phyloP scores from a whole-genome alignment of 2,329 filamentous ascomycete genomes.

The Cladosporium oxysporum region DNA sequence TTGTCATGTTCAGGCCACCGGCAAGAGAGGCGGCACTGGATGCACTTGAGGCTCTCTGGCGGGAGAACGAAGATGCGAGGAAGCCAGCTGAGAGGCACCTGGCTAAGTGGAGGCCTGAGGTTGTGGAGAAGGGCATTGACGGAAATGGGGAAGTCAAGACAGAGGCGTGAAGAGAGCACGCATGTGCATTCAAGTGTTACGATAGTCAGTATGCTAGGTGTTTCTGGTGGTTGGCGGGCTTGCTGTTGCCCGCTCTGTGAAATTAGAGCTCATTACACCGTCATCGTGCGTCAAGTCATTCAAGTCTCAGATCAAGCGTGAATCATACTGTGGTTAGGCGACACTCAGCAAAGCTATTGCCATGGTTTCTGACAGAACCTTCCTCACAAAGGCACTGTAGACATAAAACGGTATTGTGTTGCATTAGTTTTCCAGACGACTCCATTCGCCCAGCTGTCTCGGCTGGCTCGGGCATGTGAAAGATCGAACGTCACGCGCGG shows the following conservation, averaged over 20 bases:
- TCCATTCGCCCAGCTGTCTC: constrained; percentile 16
- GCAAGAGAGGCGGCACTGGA: constrained; percentile 59
- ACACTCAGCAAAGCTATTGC: not conserved
- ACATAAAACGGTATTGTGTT: not conserved
- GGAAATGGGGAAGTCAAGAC: constrained; percentile 23
- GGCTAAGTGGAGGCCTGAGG: constrained; percentile 56
- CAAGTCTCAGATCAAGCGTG: not conserved
- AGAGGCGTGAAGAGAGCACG: constrained; percentile 21
- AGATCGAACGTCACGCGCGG: constrained; percentile 1
- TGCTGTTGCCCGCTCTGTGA: not conserved
- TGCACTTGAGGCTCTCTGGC: constrained; percentile 60
- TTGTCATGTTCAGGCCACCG: constrained; percentile 61
- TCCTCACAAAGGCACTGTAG: not conserved
- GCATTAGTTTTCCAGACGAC: not conserved
- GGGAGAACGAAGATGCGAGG: constrained; percentile 51
- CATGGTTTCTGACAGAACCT: not conserved
- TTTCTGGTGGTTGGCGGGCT: not conserved
- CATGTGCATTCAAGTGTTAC: not conserved
- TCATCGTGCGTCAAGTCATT: not conserved
- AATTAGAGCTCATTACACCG: not conserved
- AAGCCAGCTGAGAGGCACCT: constrained; percentile 56
- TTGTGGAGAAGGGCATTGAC: constrained; percentile 36
- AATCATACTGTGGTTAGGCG: not conserved
- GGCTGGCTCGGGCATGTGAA: constrained; percentile 18
- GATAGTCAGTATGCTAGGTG: not conserved